phyloP scores from a whole-genome alignment of 345 rosid genomes.

The Camelina neglecta region DNA sequence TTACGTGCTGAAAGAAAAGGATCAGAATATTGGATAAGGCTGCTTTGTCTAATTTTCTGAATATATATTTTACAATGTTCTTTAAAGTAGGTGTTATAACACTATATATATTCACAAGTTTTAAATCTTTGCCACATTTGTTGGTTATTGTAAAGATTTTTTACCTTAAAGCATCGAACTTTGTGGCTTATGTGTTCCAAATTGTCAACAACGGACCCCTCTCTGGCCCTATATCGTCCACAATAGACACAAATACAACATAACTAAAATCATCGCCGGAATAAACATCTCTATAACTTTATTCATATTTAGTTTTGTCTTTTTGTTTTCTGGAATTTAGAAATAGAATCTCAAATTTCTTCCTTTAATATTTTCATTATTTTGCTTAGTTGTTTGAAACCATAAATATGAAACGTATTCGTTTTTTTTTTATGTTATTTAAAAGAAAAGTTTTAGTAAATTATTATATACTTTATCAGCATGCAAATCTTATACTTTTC shows the following conservation, averaged over 20 bases:
- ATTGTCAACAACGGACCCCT: conserved; percentile 14
- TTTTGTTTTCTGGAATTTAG: neutral
- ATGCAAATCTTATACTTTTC: neutral
- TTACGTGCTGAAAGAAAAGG: conserved; percentile 33
- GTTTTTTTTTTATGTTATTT: neutral
- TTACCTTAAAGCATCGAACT: conserved; percentile 30
- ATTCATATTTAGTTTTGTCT: neutral
- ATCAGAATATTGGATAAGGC: conserved; percentile 41
- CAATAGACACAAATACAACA: conserved; percentile 13
- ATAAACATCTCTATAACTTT: neutral
- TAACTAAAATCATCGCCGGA: neutral
- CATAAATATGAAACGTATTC: neutral
- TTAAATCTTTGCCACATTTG: conserved; percentile 27
- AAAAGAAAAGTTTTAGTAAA: neutral
- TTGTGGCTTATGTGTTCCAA: conserved; percentile 29
- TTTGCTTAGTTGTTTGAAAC: neutral
- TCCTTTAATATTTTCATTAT: neutral
- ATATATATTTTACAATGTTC: conserved; percentile 5
- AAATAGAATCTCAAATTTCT: neutral
- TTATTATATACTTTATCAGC: conserved; percentile 15
- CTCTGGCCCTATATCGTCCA: conserved; percentile 8
- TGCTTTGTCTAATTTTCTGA: conserved; percentile 10
- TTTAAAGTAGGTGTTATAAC: too few relatives aligned
- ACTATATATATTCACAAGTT: too few relatives aligned
- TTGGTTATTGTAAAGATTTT: conserved; percentile 25